Base-by-base conservation (phyloP, 2,329 filamentous ascomycete genomes). In the Cladosporium austrohemisphaericum region DNA sequence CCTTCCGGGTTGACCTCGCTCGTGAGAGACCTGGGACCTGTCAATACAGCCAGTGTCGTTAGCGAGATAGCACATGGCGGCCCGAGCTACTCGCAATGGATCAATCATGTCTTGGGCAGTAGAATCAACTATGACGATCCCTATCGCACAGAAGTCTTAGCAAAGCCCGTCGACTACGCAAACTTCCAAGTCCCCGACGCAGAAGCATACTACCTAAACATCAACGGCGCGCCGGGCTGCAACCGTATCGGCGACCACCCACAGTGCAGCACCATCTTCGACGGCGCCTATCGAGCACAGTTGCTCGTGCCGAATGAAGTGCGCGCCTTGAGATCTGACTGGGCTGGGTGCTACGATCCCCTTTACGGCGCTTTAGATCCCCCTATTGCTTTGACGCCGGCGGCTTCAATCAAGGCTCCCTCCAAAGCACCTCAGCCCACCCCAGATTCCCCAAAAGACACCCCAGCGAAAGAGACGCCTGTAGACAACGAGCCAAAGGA, bases 251-350 rank as follows among this genome's bases (percentile, higher is more conserved):
- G 47, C 10, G 37, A 29, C n/a, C 47, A 50, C 18, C 47, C 47
- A 13, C 31, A 50, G 10, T 50, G 47, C 22, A 50, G 40, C 47
- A 50, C 47, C 5, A 50, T 50, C 11, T 50, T 35, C 38, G 47
- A 50, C 13, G 47, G 32, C 6, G 47, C 31, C 7, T 50, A 50
- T 10, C 10, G 31, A 3, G 47, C 47, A 22, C 47, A 50, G 23
- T 38, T 50, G 3, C 9, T 44, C 19, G 47, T 50, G 1, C 47
- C 47, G 4, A 16, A 29, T 1, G 6, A 50, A 28, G 25, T 44
- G 7, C 47, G 47, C 5, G 5, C 28, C 3, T 18, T 50, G n/a
- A 28, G 40, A 9, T 29, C 47, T 5, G 47, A 41, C 3, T 50
- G 47, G 47, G 47, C 29, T 7, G 29, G 13, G 3, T 50, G 47